Base-by-base conservation (phyloP, 768 basidiomycete species). In the Cantharellus anzutake region DNA sequence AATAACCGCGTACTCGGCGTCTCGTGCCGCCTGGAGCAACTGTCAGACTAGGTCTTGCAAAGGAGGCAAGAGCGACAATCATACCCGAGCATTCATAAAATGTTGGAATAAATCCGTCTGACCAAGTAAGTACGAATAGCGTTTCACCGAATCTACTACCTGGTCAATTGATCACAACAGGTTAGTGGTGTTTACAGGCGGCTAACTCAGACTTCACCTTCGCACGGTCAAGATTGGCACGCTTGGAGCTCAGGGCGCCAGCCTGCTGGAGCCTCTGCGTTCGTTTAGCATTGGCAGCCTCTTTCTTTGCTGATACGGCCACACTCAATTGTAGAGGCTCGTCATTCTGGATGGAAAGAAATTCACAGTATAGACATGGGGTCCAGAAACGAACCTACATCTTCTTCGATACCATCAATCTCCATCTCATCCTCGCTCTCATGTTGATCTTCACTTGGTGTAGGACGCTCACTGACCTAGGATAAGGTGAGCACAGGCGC, bases 61-160 rank as follows among this genome's bases (percentile, higher is more conserved):
- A 7, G 20, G n/a, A 51, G 34, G 44, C 38, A 3, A 16, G 3
- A 41, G 39, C 16, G 16, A 20, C n/a, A 37, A 3, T 63, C 74
- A 37, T 29, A 86, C 90, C 79, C 96, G 96, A 71, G 97, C 84
- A 69, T 97, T 91, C 4, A 97, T 88, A 68, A 98, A 98, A 70
- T 98, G 94, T 65, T 91, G 90, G 76, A 99, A 99, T 20, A 98
- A 76, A 64, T 98, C 96, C 0, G 94, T 98, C 70, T 99, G 93
- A 4, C 96, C 96, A 2, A 99, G 78, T n/a, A 98, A 80, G 70
- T 97, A 98, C 2, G 87, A 88, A 68, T 97, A 98, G 16, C 92
- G 84, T 70, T 98, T 98, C 62, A 97, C 87, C 5, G 92, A 89
- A 67, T 97, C 93, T 20, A 88, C 73, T 44, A 92, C 78, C 90